Evolutionary conservation across 345 rosid species (phyloP).

Genomic region (Citrus medica): DNA sequence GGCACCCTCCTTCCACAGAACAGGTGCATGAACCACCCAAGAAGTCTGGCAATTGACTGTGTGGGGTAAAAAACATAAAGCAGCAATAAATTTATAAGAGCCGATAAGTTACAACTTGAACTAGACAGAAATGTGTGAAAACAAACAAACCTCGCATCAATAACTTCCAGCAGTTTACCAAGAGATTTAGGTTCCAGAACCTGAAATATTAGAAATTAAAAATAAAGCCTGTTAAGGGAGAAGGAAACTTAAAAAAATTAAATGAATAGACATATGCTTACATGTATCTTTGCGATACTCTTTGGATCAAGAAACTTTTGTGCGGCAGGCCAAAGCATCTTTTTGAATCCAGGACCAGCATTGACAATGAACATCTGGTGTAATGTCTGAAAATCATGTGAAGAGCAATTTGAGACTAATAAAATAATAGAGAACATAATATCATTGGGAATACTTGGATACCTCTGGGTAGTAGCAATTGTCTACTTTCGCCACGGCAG

Average conservation of each 20-base stretch:
- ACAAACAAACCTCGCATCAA: conserved; percentile 67
- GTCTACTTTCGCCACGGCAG: conserved; percentile 78
- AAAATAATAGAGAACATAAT: conserved; percentile 10
- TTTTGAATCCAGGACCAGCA: conserved; percentile 94
- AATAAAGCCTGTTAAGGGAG: conserved; percentile 5
- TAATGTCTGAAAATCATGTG: conserved; percentile 57
- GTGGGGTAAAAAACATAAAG: conserved; percentile 4
- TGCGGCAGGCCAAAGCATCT: conserved; percentile 98
- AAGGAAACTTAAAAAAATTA: conserved; percentile 12
- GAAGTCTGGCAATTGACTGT: conserved; percentile 94
- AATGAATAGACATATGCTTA: conserved; percentile 24
- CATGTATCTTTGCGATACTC: conserved; percentile 86
- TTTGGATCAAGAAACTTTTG: conserved; percentile 89
- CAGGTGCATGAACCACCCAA: conserved; percentile 94
- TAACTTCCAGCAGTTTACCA: conserved; percentile 65
- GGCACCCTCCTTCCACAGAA: conserved; percentile 80
- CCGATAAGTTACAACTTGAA: background rate
- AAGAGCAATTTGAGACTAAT: conserved; percentile 14
- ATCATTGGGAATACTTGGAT: conserved; percentile 12
- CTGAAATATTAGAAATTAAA: conserved; percentile 38
- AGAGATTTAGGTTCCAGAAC: conserved; percentile 83
- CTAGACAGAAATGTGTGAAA: conserved; percentile 7
- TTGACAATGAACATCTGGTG: conserved; percentile 87
- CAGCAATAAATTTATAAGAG: background rate
- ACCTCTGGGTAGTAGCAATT: conserved; percentile 97